A percentile compares a stretch with the other conserved stretches of the same genome.
Conservation (phyloP, 2,329 filamentous ascomycete genomes). For the Geosmithia morbida region DNA sequence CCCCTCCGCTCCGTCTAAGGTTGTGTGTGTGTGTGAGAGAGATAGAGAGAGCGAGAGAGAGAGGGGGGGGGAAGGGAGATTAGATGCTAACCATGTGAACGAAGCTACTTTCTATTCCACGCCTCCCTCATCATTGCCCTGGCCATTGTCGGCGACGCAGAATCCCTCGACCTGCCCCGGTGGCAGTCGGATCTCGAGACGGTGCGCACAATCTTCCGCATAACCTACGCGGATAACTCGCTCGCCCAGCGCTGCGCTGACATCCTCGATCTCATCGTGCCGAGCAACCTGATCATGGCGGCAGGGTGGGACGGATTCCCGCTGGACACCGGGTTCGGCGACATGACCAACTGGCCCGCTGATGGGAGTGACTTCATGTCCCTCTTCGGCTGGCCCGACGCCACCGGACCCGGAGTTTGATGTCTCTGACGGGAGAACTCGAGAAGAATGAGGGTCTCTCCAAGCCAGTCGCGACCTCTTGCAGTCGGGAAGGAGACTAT, state of each 20-base stretch:
- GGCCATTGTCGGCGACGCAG: conserved; percentile 11
- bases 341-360: conserved; percentile 10
- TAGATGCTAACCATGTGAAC: neutral
- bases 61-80: neutral
- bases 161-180: conserved; percentile 9
- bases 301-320: conserved; percentile 5
- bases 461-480: too few species aligned
- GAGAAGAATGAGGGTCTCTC: too few species aligned
- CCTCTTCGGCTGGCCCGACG: conserved; percentile 9
- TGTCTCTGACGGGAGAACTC: too few species aligned
- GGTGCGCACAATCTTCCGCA: conserved; percentile 10
- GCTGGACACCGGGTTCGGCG: conserved; percentile 9
- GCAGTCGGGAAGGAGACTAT: too few species aligned
- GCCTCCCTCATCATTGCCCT: conserved; percentile 14
- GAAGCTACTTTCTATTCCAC: conserved; percentile 16
- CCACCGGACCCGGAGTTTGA: conserved; percentile 1
- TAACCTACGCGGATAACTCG: conserved; percentile 9
- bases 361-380: conserved; percentile 7
- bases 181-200: conserved; percentile 14
- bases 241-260: conserved; percentile 12
- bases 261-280: conserved; percentile 12
- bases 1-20: too few species aligned
- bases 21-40: too few species aligned
- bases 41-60: too few species aligned
- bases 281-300: neutral